These are phyloP conservation scores for Camellia oleifera DNA, from an alignment of 179 eudicot genomes.

Conservation along the genomic window DNA sequence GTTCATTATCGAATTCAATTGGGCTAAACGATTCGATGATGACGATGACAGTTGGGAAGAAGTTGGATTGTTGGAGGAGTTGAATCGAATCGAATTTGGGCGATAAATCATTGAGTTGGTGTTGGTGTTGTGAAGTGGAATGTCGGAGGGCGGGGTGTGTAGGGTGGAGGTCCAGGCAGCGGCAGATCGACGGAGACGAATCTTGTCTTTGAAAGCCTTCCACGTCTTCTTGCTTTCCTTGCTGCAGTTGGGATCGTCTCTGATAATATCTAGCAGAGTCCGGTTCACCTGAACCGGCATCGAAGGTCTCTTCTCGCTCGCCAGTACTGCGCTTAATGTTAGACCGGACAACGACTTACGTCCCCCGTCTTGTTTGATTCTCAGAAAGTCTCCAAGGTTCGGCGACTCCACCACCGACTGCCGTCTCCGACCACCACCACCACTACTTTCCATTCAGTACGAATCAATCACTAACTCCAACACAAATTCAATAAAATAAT, in stretches of 20 bases:
- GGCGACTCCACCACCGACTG: slow-evolving; percentile 17
- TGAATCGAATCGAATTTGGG: slow-evolving; percentile 11
- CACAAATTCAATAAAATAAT: neutral
- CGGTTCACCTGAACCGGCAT: slow-evolving; percentile 25
- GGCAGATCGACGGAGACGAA: slow-evolving; percentile 41
- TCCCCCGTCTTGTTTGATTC: slow-evolving; percentile 5
- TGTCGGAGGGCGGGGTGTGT: slow-evolving; percentile 36
- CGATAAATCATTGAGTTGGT: slow-evolving; percentile 8
- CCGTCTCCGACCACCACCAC: slow-evolving; percentile 14
- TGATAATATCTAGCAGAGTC: slow-evolving; percentile 49
- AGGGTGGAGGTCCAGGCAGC: slow-evolving; percentile 38
- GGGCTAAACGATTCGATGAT: neutral
- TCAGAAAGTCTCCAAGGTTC: slow-evolving; percentile 21
- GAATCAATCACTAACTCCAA: neutral
- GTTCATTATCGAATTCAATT: slow-evolving; percentile 12
- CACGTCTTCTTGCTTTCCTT: slow-evolving; percentile 36
- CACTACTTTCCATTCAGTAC: slow-evolving; percentile 13
- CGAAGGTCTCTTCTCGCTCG: slow-evolving; percentile 16
- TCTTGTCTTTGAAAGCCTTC: slow-evolving; percentile 50
- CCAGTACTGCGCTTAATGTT: slow-evolving; percentile 44
- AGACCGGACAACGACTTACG: slow-evolving; percentile 12
- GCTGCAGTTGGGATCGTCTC: slow-evolving; percentile 31
- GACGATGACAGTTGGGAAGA: neutral
- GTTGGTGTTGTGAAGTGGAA: slow-evolving; percentile 16
- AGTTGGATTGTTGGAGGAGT: slow-evolving; percentile 1